Evolutionary conservation across 2,329 filamentous ascomycete genomes (phyloP).

Genomic region (Hypocrella siamensis): DNA sequence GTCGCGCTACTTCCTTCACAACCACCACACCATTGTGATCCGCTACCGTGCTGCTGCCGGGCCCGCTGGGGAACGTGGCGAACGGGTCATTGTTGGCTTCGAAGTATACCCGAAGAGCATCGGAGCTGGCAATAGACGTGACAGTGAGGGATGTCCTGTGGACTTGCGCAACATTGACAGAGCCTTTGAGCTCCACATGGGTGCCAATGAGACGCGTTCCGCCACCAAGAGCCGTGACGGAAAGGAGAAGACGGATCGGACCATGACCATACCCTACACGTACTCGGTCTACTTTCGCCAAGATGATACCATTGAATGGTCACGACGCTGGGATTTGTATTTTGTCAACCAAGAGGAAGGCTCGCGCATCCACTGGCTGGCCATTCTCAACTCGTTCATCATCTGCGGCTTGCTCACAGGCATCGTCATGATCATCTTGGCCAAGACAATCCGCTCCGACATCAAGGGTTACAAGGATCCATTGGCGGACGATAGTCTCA

Average conservation of each 20-base stretch:
- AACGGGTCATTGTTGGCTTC: conserved; percentile 73
- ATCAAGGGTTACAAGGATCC: conserved; percentile 60
- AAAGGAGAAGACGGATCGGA: conserved; percentile 47
- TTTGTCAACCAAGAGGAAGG: conserved; percentile 79
- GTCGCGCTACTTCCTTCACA: conserved; percentile 63
- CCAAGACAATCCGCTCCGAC: conserved; percentile 62
- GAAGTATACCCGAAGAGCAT: conserved; percentile 84
- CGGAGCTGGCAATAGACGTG: conserved; percentile 40
- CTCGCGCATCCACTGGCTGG: conserved; percentile 71
- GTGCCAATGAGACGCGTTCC: conserved; percentile 39
- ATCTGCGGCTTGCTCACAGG: conserved; percentile 67
- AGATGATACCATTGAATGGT: conserved; percentile 67
- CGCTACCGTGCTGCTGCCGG: conserved; percentile 60
- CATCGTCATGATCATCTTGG: conserved; percentile 66
- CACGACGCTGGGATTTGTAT: conserved; percentile 74
- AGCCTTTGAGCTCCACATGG: conserved; percentile 53
- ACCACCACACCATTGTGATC: conserved; percentile 75
- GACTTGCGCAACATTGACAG: conserved; percentile 47
- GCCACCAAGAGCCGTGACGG: conserved; percentile 32
- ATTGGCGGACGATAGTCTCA: conserved; percentile 49
- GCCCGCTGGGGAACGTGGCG: conserved; percentile 49
- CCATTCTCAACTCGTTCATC: conserved; percentile 73
- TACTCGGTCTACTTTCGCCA: conserved; percentile 87
- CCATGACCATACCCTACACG: conserved; percentile 62
- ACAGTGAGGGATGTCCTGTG: conserved; percentile 49